Conservation (phyloP, 768 basidiomycete genomes). For the Polyporus arcularius region DNA sequence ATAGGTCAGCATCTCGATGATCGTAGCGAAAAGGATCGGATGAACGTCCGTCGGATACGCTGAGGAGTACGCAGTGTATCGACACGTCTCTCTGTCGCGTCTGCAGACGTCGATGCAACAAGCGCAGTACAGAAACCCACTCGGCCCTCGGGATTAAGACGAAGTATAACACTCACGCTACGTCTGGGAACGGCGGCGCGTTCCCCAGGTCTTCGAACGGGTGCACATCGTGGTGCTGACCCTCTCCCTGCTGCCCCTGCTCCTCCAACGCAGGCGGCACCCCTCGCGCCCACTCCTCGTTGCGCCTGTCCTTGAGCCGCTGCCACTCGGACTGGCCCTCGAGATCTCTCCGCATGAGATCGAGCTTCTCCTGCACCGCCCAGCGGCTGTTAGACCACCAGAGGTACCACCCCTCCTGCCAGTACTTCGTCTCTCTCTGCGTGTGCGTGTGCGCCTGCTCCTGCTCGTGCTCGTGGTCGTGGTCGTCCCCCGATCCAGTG, state of each 20-base stretch:
- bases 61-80: no score
- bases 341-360: conserved; percentile 60
- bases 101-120: no score
- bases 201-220: conserved; percentile 4
- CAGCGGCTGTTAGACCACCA: conserved; percentile 61
- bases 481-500: no score
- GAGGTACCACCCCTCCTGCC: conserved; percentile 78
- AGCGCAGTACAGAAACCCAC: no score
- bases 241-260: neutral
- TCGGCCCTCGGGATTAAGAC: neutral
- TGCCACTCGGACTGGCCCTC: conserved; percentile 49
- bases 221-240: neutral
- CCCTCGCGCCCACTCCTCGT: conserved; percentile 44
- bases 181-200: conserved; percentile 21
- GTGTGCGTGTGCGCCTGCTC: conserved; percentile 8
- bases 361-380: conserved; percentile 55
- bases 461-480: neutral
- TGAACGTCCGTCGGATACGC: no score
- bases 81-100: no score
- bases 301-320: conserved; percentile 42
- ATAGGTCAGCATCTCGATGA: neutral
- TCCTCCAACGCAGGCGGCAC: neutral
- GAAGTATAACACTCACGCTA: conserved; percentile 10
- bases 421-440: conserved; percentile 49
- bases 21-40: neutral